Base-by-base conservation (phyloP, 306 rosid species). In the Vachellia pachyceras region DNA sequence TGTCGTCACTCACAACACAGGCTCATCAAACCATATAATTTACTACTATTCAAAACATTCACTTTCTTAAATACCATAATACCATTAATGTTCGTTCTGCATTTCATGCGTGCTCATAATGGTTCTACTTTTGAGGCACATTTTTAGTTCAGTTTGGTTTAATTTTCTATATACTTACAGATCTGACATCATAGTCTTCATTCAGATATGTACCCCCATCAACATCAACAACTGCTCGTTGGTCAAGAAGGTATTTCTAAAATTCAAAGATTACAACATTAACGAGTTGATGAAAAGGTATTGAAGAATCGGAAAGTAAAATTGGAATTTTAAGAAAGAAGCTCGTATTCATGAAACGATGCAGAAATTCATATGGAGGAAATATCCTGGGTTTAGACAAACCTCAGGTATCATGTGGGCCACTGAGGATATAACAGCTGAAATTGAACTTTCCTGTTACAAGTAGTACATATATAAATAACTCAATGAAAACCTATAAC, bases 321-420 rank as follows among this genome's bases (percentile, higher is more conserved):
- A 69, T 70, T 66, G 37, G 42, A 80, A 50, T 60, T 68, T 46
- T 47, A 69, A 14, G 23, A 82, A 76, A 8, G 63, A 9, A 54
- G 60, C 60, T 54, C 12, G 12, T 9, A n/a, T 8, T 55, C 25
- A 47, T 22, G 73, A 41, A 10, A 17, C 41, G 22, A 14, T 39
- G 50, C 0, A 64, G 41, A 37, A 42, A 14, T 29, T 61, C 23
- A 69, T 25, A 29, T 63, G 66, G 72, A 64, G 42, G 45, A 79
- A 3, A 67, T 18, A 29, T 63, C 73, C 47, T 35, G 71, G n/a
- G 76, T 18, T 76, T 40, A 83, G 77, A 85, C 92, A 78, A 86
- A 95, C 99, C 99, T 95, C 93, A 29, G 99, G 99, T 85, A 95
- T 86, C 95, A 95, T 86, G 91, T 87, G 90, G 35, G 92, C 90